Evolutionary conservation across 2,329 filamentous ascomycete species (phyloP).

Genomic region (Diaporthe australafricana): DNA sequence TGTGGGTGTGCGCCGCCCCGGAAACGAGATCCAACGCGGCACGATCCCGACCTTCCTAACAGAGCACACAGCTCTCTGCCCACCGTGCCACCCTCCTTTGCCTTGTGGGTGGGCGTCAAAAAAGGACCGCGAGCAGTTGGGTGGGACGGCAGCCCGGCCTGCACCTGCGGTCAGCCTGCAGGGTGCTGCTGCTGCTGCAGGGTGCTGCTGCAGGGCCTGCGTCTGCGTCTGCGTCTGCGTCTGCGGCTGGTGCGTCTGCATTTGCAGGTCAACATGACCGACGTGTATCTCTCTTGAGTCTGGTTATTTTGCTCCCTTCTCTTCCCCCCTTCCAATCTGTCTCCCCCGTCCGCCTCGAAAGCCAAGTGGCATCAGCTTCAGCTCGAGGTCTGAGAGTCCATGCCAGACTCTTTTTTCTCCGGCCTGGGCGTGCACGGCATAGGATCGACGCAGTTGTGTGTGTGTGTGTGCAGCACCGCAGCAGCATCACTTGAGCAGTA

Average conservation of each 20-base stretch:
- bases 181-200: constrained; percentile 12
- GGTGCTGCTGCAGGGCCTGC: background rate
- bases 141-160: background rate
- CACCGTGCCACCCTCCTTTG: background rate
- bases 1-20: background rate
- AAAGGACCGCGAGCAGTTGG: background rate
- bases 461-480: background rate
- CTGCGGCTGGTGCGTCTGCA: background rate
- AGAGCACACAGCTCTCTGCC: constrained; percentile 1
- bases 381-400: background rate
- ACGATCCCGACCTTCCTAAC: constrained; percentile 19
- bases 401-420: background rate
- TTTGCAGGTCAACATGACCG: background rate
- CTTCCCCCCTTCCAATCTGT: background rate
- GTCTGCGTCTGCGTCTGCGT: background rate
- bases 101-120: background rate
- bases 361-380: background rate
- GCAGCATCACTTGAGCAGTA: no score
- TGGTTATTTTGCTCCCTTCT: no score
- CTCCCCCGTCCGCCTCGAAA: background rate
- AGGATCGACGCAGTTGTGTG: background rate
- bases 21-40: constrained; percentile 1
- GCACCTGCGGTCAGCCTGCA: background rate
- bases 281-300: background rate
- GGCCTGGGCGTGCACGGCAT: background rate